Evolutionary conservation across 2,329 filamentous ascomycete genomes (phyloP).

Genomic region (Chaetomiaceae sp.): DNA sequence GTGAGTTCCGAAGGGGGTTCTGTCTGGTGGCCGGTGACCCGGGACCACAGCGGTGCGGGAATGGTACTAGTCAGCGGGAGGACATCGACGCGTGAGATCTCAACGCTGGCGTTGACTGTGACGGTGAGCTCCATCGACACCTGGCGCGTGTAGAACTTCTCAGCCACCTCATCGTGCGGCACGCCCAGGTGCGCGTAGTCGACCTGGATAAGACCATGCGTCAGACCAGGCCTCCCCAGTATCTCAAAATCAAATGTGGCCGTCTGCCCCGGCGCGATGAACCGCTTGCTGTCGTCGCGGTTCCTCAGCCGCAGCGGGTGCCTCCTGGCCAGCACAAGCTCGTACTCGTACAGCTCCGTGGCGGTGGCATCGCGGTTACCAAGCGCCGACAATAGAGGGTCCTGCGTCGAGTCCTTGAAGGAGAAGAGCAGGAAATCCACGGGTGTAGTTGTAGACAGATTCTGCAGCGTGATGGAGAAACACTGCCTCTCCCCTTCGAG

Average conservation of each 20-base stretch:
- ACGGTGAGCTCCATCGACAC: conserved; percentile 75
- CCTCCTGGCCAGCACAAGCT: conserved; percentile 70
- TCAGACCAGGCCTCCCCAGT: conserved; percentile 78
- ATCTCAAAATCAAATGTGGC: conserved; percentile 78
- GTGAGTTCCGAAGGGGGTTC: conserved; percentile 34
- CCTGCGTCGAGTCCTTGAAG: conserved; percentile 83
- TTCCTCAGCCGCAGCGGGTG: conserved; percentile 59
- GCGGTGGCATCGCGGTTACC: conserved; percentile 71
- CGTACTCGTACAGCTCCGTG: conserved; percentile 79
- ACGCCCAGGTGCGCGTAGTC: conserved; percentile 81
- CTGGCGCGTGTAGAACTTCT: conserved; percentile 78
- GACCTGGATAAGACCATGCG: conserved; percentile 72
- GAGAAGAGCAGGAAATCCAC: conserved; percentile 84
- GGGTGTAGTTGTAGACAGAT: conserved; percentile 63
- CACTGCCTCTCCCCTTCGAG: conserved; percentile 79
- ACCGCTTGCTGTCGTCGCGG: conserved; percentile 47
- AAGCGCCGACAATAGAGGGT: conserved; percentile 68
- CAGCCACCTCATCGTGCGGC: conserved; percentile 59
- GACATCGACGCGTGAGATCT: conserved; percentile 74
- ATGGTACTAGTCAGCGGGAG: conserved; percentile 66
- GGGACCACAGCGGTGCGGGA: conserved; percentile 55
- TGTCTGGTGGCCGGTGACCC: conserved; percentile 26
- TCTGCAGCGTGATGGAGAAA: conserved; percentile 77
- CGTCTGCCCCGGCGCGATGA: conserved; percentile 62
- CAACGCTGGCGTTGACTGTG: conserved; percentile 87